phyloP scores from a whole-genome alignment of 495 filamentous ascomycete genomes.

The Podospora pseudoanserina region DNA sequence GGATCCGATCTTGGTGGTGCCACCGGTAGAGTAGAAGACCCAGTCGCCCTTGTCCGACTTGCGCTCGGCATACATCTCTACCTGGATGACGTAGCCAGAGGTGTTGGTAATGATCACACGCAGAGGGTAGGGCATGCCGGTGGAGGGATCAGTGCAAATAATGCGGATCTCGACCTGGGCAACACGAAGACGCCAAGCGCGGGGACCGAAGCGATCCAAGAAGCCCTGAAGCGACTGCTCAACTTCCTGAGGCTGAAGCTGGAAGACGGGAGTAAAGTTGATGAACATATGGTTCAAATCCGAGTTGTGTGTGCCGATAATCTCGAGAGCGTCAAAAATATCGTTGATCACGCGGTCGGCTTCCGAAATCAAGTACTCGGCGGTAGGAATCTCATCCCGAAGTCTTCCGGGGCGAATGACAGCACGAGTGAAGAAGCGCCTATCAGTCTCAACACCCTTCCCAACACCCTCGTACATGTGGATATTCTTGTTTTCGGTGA shows the following conservation, averaged over 20 bases:
- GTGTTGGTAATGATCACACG: slow-evolving; percentile 98
- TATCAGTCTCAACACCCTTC: slow-evolving; percentile 89
- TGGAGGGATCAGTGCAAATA: slow-evolving; percentile 84
- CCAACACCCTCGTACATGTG: slow-evolving; percentile 97
- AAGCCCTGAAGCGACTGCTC: slow-evolving; percentile 93
- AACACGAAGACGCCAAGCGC: slow-evolving; percentile 93
- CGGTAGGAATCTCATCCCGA: slow-evolving; percentile 93
- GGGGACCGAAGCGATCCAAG: slow-evolving; percentile 91
- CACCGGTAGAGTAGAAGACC: slow-evolving; percentile 97
- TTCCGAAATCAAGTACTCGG: slow-evolving; percentile 96
- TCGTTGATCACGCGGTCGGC: slow-evolving; percentile 95
- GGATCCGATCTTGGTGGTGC: slow-evolving; percentile 87
- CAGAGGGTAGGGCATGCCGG: slow-evolving; percentile 83
- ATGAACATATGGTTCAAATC: slow-evolving; percentile 99
- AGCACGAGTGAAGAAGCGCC: slow-evolving; percentile 95
- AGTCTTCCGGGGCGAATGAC: slow-evolving; percentile 89
- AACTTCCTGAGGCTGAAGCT: slow-evolving; percentile 82
- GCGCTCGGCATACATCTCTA: slow-evolving; percentile 95
- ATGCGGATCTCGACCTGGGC: slow-evolving; percentile 98
- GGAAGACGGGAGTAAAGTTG: slow-evolving; percentile 96
- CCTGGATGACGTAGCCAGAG: slow-evolving; percentile 96
- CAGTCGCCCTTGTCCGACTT: slow-evolving; percentile 96
- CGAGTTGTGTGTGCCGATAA: slow-evolving; percentile 98
- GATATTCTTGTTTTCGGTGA: slow-evolving; percentile 98
- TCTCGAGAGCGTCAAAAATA: slow-evolving; percentile 94